Base-by-base conservation (phyloP, 441 rosid species). In the Gossypium trilobum region DNA sequence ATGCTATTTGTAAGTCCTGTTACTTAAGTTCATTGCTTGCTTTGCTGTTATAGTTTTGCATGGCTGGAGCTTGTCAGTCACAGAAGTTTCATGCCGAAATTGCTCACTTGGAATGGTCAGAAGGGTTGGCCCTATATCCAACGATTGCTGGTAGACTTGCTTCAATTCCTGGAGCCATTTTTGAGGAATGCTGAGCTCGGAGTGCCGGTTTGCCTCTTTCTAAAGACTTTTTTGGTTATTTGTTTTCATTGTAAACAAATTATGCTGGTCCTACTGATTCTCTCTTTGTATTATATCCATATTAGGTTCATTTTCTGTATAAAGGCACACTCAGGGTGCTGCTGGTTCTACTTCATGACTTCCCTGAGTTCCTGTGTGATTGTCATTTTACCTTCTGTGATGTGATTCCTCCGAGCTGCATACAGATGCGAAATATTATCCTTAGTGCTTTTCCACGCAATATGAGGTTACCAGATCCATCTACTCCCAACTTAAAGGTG, bases 401-500 rank as follows among this genome's bases (percentile, higher is more conserved):
- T 82, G 96, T 91, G 83, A 93, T 95, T 80, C 99, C 99, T 75
- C 91, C 98, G 67, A 95, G 97, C 85, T 95, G 98, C 88, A 93
- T 93, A 79, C 98, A 95, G 79, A 93, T 55, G 99, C 95, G 98
- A 44, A 95, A 95, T 77, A 93, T 95, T 62, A 87, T 95, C 79
- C 95, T 95, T 54, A 90, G 98, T 80, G 96, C 97, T 33, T 92
- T 95, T 78, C 99, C 99, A 0, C 89, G 88, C 74, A 92, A 88
- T 84, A 95, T 95, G 99, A 93, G 98, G 90, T 90, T 95, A 59
- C 98, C 98, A 0, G 99, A 95, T 83, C 98, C 99, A 74, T 93
- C 99, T 56, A 95, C 98, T 68, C 99, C 98, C 20, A 95, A 93
- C 77, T 77, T 95, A 81, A 93, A 95, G 99, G 99, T 91, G 33